Evolutionary conservation across 2,329 filamentous ascomycete genomes (phyloP), one percentile per base, ranked within the genome.

Genomic region (Kalmusia sp.): DNA sequence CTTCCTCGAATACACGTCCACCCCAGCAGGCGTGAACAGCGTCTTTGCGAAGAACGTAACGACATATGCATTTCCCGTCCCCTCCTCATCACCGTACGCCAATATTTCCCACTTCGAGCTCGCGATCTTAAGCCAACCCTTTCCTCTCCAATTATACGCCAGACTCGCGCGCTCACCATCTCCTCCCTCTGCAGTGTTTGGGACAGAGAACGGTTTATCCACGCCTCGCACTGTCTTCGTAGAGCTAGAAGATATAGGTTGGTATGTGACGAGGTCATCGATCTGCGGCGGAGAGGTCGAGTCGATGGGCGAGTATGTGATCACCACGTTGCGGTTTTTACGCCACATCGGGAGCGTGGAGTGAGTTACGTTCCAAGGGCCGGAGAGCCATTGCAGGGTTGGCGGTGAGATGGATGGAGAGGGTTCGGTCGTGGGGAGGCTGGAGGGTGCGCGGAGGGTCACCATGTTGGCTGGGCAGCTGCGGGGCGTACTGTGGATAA

Each of bases 11-110:
- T 93, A 95, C 8, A 96, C 74, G 74, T 96, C 92, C 25, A 96
- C 67, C 0, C 92, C 92, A 51, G 91, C 90, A 58, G 89, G 88
- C 6, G 91, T 95, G 63, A 96, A 96, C 38, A 93, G 62, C 21
- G 90, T 96, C 67, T 90, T 87, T 58, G 88, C 87, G 73, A 96
- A 96, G 81, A 88, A 93, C 4, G 90, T 96, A 12, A 96, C 90
- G 1, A 84, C 86, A 90, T 90, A 96, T 28, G 76, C 62, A 62
- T 82, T 81, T 72, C 74, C 75, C 6, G 59, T 63, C 1, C 75
- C 78, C 12, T 75, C 70, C 19, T 77, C 75, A 68, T 88, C 83
- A 4, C 91, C 91, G 80, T 85, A 93, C 3, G 88, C 91, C 15
- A 96, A 74, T 2, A 95, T 77, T 79, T 96, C 90, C 92, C 92